Evolutionary conservation across 2,329 filamentous ascomycete genomes (phyloP), one percentile per base, ranked within the genome.

Genomic region (Shiraia sp.): DNA sequence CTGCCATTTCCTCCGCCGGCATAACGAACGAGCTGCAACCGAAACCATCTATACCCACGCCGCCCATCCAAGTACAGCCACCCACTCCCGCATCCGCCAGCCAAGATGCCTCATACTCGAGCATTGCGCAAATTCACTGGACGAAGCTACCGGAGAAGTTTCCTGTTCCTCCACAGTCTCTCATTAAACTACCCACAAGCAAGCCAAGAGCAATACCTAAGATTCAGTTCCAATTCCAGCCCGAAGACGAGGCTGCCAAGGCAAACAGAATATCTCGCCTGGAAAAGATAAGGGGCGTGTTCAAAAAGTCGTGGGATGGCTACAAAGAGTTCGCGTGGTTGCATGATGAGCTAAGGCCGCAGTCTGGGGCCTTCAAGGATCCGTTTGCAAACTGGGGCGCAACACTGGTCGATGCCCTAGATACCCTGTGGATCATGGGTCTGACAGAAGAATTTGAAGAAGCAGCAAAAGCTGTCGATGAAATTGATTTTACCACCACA

Each of bases 331-430:
- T 84, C 57, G 92, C 91, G 9, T 93, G 88, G 82, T 81, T 85
- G 48, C 88, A 95, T 55, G 93, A 97, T 62, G 93, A 97, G 72
- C 72, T 97, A 12, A 79, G 73, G 31, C 93, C 93, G 2, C 75
- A 92, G 8, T 80, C 81, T 22, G 84, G 84, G 36, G 74, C 72
- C 10, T 82, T 76, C 51, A 81, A 82, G 13, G 87, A 96, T 62
- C 88, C 90, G 0, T 97, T 97, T 68, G 92, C 90, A 63, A 89
- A 87, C 35, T 96, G 90, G 90, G 88, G 88, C 13, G 90, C 90
- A 12, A 95, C 90, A 0, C 66, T 96, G 47, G 87, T 96, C 4
- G 90, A 96, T 72, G 42, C 80, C 2, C 72, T 87, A 37, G 86
- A 88, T 60, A 82, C 82, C n/a, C 72, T 89, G 10, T 88, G 85